phyloP scores from a whole-genome alignment of 805 yeast species.

The Kodamaea sagamina region DNA sequence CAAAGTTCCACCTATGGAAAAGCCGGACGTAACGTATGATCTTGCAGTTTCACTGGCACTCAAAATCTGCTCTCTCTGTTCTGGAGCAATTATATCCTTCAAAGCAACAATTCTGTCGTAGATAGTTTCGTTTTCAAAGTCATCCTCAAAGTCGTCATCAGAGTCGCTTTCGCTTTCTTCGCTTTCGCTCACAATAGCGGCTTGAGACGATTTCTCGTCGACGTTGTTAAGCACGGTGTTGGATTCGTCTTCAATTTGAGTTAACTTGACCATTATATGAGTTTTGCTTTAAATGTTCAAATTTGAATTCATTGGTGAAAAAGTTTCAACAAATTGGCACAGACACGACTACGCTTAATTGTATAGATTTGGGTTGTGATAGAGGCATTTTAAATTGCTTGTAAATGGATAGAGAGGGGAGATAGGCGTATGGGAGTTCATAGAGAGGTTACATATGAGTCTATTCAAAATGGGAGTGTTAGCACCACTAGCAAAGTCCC shows the following conservation, averaged over 20 bases:
- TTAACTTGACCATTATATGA: conserved; percentile 66
- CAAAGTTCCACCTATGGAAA: conserved; percentile 67
- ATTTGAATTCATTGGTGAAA: conserved; percentile 2
- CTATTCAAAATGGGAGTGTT: no score
- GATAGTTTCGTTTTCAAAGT: conserved; percentile 76
- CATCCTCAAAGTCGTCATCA: conserved; percentile 57
- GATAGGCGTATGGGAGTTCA: no score
- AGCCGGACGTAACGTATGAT: conserved; percentile 41
- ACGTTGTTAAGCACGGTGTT: conserved; percentile 21
- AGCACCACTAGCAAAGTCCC: no score
- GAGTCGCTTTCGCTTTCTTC: conserved; percentile 51
- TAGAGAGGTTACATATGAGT: no score
- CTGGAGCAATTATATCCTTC: conserved; percentile 88
- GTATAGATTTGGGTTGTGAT: no score
- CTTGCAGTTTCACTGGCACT: conserved; percentile 34
- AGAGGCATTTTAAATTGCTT: no score
- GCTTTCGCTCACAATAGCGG: conserved; percentile 27
- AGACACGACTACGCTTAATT: conserved; percentile 2
- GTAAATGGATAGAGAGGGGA: no score
- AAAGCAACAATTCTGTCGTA: conserved; percentile 87
- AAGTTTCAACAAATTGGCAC: conserved; percentile 10
- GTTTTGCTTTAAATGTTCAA: background rate
- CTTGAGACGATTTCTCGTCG: conserved; percentile 36
- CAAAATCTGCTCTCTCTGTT: conserved; percentile 58
- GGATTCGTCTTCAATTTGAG: conserved; percentile 66